Evolutionary conservation across 768 basidiomycete genomes (phyloP).

Genomic region (Pleurotus djamor): DNA sequence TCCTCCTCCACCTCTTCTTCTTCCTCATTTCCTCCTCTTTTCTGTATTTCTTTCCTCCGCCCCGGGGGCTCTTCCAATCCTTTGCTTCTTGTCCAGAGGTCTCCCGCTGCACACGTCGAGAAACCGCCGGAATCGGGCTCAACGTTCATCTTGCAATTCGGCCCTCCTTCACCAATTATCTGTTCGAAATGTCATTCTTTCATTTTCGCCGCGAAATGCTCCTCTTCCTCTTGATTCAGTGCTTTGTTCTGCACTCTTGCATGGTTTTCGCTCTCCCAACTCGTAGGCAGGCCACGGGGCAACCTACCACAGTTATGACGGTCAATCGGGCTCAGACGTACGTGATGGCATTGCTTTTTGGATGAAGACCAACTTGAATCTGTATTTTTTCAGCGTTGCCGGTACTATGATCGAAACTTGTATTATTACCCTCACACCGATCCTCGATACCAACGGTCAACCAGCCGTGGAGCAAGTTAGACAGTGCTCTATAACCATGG

Average conservation of each 20-base stretch:
- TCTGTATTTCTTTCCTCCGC: conserved; percentile 24
- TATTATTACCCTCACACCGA: conserved; percentile 53
- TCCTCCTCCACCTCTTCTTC: conserved; percentile 21
- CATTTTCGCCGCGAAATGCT: conserved; percentile 24
- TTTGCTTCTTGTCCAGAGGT: conserved; percentile 28
- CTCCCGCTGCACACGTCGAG: conserved; percentile 31
- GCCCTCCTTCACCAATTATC: conserved; percentile 18
- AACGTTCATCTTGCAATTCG: conserved; percentile 22
- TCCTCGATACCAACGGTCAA: conserved; percentile 46
- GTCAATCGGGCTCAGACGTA: conserved; percentile 45
- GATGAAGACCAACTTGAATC: conserved; percentile 5
- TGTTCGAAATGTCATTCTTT: conserved; percentile 36
- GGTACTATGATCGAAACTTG: conserved; percentile 60
- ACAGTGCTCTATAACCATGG: conserved; percentile 44
- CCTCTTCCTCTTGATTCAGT: conserved; percentile 36
- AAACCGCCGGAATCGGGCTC: conserved; percentile 53
- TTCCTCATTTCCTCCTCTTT: conserved; percentile 14
- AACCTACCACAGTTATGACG: conserved; percentile 38
- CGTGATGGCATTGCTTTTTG: conserved; percentile 18
- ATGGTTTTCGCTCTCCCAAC: conserved; percentile 36
- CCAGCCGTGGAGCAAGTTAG: conserved; percentile 49
- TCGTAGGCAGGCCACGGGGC: conserved; percentile 25
- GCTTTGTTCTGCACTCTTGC: conserved; percentile 29
- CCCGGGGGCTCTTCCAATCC: conserved; percentile 47
- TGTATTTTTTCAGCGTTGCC: conserved; percentile 31